A percentile compares a stretch with the other conserved stretches of the same genome.
phyloP scores from a whole-genome alignment of 140 eudicot species.

The Ambrosia hybrid region DNA sequence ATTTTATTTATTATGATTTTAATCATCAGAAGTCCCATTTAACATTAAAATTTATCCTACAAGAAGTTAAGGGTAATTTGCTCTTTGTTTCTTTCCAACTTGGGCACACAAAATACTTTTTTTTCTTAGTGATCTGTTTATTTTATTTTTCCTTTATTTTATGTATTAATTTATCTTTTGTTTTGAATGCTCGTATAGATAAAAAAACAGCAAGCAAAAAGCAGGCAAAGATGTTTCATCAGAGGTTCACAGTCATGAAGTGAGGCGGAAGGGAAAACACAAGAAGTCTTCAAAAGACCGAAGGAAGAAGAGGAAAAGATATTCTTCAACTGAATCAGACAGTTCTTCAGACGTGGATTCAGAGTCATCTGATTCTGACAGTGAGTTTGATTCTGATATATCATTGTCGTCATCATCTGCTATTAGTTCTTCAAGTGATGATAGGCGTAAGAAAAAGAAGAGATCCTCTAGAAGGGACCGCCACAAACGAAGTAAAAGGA shows the following conservation, averaged over 20 bases:
- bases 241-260: conserved; percentile 59
- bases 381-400: conserved; percentile 70
- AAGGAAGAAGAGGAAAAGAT: conserved; percentile 67
- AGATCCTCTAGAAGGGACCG: conserved; percentile 76
- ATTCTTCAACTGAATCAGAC: conserved; percentile 81
- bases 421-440: conserved; percentile 89
- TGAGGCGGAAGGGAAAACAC: conserved; percentile 61
- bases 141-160: not conserved
- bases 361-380: conserved; percentile 71
- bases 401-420: conserved; percentile 64
- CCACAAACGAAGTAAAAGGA: conserved; percentile 63
- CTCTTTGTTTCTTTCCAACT: not conserved
- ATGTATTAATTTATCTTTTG: not conserved
- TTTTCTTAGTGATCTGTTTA: not conserved
- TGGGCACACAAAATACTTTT: not conserved
- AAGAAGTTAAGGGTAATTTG: not conserved
- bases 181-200: conserved; percentile 39
- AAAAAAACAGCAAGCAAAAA: conserved; percentile 51
- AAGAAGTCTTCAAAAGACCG: conserved; percentile 76
- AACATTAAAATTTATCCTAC: not conserved
- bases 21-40: not conserved
- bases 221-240: conserved; percentile 57
- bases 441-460: conserved; percentile 74
- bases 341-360: conserved; percentile 73
- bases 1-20: not conserved